Evolutionary conservation across 1,139 yeast genomes (phyloP).

Genomic region (Arxiozyma heterogenica): DNA sequence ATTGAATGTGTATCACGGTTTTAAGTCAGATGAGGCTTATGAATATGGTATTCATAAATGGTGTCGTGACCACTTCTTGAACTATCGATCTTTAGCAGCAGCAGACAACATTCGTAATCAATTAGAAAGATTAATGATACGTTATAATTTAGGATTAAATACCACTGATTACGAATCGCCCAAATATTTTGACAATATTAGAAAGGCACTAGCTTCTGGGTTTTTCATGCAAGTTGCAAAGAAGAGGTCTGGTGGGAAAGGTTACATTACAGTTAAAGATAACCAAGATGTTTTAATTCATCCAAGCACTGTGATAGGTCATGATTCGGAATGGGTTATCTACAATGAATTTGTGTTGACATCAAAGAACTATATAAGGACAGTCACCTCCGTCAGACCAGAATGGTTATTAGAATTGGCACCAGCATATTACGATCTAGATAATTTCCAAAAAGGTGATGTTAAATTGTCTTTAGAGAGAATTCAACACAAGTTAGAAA

Average conservation of each 20-base stretch:
- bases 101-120: slow-evolving; percentile 84
- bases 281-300: slow-evolving; percentile 92
- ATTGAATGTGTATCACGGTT: slow-evolving; percentile 81
- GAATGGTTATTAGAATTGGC: slow-evolving; percentile 82
- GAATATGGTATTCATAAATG: slow-evolving; percentile 57
- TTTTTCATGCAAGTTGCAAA: slow-evolving; percentile 98
- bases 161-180: slow-evolving; percentile 65
- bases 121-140: slow-evolving; percentile 72
- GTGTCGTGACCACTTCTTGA: slow-evolving; percentile 87
- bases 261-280: slow-evolving; percentile 83
- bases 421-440: slow-evolving; percentile 72
- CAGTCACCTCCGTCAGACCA: slow-evolving; percentile 86
- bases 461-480: slow-evolving; percentile 72
- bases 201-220: slow-evolving; percentile 85
- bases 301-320: slow-evolving; percentile 82
- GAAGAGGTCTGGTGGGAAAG: slow-evolving; percentile 63
- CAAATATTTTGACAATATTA: slow-evolving; percentile 60
- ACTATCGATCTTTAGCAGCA: slow-evolving; percentile 70
- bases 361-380: slow-evolving; percentile 84
- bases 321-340: slow-evolving; percentile 84
- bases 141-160: slow-evolving; percentile 62
- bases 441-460: slow-evolving; percentile 72
- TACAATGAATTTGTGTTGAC: slow-evolving; percentile 94
- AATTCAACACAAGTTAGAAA: slow-evolving; percentile 44
- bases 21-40: slow-evolving; percentile 61